Percentiles rank a stretch among this genome's conserved stretches.
phyloP scores from a whole-genome alignment of 2,329 filamentous ascomycete genomes.

The Fusarium kyushuense region DNA sequence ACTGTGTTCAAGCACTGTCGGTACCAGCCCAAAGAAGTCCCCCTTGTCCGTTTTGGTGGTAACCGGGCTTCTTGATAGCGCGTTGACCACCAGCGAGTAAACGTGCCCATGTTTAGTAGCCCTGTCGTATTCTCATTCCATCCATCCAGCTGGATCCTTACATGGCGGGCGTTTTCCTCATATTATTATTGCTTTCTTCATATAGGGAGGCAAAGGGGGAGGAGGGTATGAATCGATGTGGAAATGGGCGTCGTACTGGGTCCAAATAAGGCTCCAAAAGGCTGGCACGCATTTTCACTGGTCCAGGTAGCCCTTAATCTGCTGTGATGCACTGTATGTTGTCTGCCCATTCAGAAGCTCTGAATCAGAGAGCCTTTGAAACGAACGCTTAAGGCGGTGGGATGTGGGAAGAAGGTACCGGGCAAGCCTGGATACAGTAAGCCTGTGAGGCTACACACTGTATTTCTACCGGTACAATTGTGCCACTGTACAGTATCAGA shows the following conservation, averaged over 20 bases:
- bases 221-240: conserved; percentile 6
- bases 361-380: conserved; percentile 5
- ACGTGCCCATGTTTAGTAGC: conserved; percentile 22
- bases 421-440: conserved; percentile 7
- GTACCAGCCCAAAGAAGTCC: conserved; percentile 6
- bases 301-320: conserved; percentile 16
- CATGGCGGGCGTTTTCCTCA: conserved; percentile 14
- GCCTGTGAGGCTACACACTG: not conserved
- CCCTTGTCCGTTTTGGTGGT: conserved; percentile 37
- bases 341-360: conserved; percentile 35
- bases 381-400: conserved; percentile 25
- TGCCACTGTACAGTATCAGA: conserved; percentile 20
- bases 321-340: conserved; percentile 38
- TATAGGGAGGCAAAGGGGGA: conserved; percentile 6
- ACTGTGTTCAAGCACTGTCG: conserved; percentile 42
- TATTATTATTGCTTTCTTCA: not conserved
- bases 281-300: conserved; percentile 38
- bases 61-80: conserved; percentile 28
- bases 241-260: conserved; percentile 8
- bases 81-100: conserved; percentile 32
- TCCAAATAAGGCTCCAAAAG: conserved; percentile 29
- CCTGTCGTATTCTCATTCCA: conserved; percentile 34
- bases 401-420: conserved; percentile 9
- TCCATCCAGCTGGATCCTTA: conserved; percentile 26
- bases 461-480: conserved; percentile 11